A percentile compares a stretch with the other conserved stretches of the same genome.
phyloP scores from a whole-genome alignment of 2,329 filamentous ascomycete species.

The Trichoderma asperellum region DNA sequence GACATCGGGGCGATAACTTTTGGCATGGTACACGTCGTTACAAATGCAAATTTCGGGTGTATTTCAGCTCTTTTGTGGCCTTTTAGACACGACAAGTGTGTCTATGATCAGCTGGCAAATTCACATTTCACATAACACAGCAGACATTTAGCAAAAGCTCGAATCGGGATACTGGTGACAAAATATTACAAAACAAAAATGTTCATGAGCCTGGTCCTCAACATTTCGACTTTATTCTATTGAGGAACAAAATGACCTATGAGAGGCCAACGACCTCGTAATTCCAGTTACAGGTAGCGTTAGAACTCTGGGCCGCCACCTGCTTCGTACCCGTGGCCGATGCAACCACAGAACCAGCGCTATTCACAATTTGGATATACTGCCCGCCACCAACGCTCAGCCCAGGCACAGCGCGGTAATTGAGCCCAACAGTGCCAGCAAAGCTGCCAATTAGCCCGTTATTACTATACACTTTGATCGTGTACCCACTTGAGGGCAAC shows the following conservation, averaged over 20 bases:
- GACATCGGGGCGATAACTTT: background rate
- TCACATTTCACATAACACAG: background rate
- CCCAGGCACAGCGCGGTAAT: slow-evolving; percentile 13
- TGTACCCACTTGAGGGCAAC: slow-evolving; percentile 1
- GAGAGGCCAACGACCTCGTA: slow-evolving; percentile 17
- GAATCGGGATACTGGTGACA: background rate
- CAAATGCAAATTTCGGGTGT: background rate
- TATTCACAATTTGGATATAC: slow-evolving; percentile 17
- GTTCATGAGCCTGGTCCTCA: background rate
- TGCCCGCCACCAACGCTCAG: slow-evolving; percentile 9
- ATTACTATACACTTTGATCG: slow-evolving; percentile 9
- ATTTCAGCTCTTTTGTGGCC: background rate
- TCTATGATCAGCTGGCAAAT: background rate
- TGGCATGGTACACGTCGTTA: background rate
- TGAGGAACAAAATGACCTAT: background rate
- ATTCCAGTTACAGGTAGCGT: slow-evolving; percentile 18
- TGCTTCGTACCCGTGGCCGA: slow-evolving; percentile 22
- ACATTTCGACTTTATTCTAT: background rate
- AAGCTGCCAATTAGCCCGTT: slow-evolving; percentile 12
- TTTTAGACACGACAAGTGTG: background rate
- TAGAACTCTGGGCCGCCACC: slow-evolving; percentile 12
- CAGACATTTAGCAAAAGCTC: background rate
- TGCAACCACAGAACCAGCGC: slow-evolving; percentile 13
- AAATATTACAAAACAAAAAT: background rate
- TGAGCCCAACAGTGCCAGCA: slow-evolving; percentile 6